Base-by-base conservation (phyloP, 1,284 basidiomycete genomes). In the Moesziomyces parantarcticus region DNA sequence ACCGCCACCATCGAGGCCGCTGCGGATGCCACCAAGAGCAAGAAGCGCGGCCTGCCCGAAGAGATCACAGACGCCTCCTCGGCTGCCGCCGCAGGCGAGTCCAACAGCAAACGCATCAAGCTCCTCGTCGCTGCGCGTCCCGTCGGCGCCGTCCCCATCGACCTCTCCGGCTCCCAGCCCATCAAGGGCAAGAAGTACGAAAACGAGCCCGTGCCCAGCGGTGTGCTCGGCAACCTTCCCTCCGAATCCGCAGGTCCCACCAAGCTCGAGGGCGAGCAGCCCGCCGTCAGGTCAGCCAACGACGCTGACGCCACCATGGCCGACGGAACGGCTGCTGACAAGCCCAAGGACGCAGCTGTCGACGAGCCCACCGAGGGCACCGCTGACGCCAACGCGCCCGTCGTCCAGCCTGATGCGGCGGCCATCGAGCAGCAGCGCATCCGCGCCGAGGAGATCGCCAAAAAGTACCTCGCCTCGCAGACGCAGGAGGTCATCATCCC, bases 401-500 rank as follows among this genome's bases (percentile, higher is more conserved):
- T 50, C 41, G 39, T 72, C 25, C 67, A 65, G 39, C 57, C 73
- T 76, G 91, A 92, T 84, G 89, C 90, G 5, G 91, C 91, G 1
- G 90, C 91, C 77, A 86, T 91, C 29, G 91, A 93, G 80, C 91
- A 91, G 21, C 91, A 90, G 76, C 88, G 92, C 66, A 85, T 89
- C 50, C 88, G 89, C 42, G 88, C 93, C 22, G 92, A 94, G 78
- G 91, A 92, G 74, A 91, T 93, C 80, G 93, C 93, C 41, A 89
- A 91, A 67, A 92, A 93, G 81, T 99, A 99, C 85, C 91, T 99
- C 49, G 94, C 95, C 0, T 92, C 92, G 0, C 96, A 99, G 85
- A 97, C 95, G 1, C 97, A 99, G 58, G 83, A 85, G 32, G 90
- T 99, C 82, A 91, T 99, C 81, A 93, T 99, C 65, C 96, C 96